phyloP scores from a whole-genome alignment of 176 grass and related monocot genomes.

The Oryza punctata region DNA sequence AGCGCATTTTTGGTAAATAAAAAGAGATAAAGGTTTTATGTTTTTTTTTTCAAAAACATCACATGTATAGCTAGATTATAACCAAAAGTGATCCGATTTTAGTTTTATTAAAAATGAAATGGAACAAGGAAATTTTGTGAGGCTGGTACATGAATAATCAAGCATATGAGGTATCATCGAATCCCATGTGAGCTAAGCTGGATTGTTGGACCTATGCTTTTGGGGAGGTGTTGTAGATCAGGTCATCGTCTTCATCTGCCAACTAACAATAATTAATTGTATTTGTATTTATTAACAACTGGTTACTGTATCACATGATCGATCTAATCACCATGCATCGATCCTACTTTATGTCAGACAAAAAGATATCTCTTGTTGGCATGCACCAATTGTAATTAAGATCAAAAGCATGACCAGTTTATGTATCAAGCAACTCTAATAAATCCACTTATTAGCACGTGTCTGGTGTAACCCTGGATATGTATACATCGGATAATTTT shows the following conservation, averaged over 20 bases:
- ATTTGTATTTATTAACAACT: neutral
- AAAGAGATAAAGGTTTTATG: too few species aligned
- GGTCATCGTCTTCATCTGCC: neutral
- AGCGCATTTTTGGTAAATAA: neutral
- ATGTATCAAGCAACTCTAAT: neutral
- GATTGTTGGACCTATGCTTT: neutral
- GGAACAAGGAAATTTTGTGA: neutral
- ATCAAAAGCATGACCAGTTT: neutral
- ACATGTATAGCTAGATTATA: too few species aligned
- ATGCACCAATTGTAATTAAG: neutral
- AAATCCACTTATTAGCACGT: neutral
- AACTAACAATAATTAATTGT: neutral
- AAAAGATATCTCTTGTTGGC: neutral
- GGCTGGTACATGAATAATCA: neutral
- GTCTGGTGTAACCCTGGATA: neutral
- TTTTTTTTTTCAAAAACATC: too few species aligned
- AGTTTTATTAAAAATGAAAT: neutral
- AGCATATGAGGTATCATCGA: neutral
- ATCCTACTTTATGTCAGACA: neutral
- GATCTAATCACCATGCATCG: neutral
- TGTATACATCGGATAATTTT: too few species aligned
- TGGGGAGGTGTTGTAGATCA: neutral
- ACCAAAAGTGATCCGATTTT: neutral
- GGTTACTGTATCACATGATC: neutral
- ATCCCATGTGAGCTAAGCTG: slow-evolving; percentile 10